A percentile compares a stretch with the other conserved stretches of the same genome.
Conservation (phyloP, 768 basidiomycete genomes). For the Boletellus ananiceps region DNA sequence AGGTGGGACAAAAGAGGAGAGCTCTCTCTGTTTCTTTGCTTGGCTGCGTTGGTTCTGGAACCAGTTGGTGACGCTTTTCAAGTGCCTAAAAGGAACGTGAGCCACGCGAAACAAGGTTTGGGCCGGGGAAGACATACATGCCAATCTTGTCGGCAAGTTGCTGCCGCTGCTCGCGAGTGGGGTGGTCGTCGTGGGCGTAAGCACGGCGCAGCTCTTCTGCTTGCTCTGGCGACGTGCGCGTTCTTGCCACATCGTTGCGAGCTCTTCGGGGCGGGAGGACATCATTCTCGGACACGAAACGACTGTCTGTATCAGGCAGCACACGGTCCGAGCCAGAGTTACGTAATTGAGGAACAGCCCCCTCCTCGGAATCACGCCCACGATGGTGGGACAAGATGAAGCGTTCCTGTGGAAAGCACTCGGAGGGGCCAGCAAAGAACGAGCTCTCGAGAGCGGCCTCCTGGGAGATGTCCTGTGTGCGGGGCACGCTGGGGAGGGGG, state of each 20-base stretch:
- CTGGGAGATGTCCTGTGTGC: conserved; percentile 5
- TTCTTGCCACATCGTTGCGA: conserved; percentile 38
- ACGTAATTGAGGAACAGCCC: conserved; percentile 25
- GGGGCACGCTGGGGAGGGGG: conserved; percentile 1
- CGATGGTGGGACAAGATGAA: conserved; percentile 33
- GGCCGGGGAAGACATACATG: conserved; percentile 53
- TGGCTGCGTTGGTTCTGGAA: conserved; percentile 83
- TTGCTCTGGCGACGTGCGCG: conserved; percentile 60
- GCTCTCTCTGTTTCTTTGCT: conserved; percentile 67
- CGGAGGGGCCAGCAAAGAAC: conserved; percentile 31
- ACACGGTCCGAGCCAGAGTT: conserved; percentile 47
- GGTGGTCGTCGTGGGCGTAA: conserved; percentile 62
- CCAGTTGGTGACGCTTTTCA: conserved; percentile 81
- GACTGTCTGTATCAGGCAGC: conserved; percentile 47
- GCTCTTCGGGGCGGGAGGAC: conserved; percentile 28
- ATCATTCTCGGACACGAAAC: conserved; percentile 50
- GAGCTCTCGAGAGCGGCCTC: conserved; percentile 26
- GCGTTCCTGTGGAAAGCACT: conserved; percentile 29
- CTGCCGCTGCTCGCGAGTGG: conserved; percentile 62
- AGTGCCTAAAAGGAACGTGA: conserved; percentile 51
- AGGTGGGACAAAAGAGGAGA: conserved; percentile 30
- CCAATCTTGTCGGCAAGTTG: conserved; percentile 63
- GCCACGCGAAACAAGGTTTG: conserved; percentile 14
- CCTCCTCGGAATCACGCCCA: conserved; percentile 23
- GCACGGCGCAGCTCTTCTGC: conserved; percentile 64